Conservation (phyloP, 1,284 basidiomycete species). For the Cystobasidium pallidum region DNA sequence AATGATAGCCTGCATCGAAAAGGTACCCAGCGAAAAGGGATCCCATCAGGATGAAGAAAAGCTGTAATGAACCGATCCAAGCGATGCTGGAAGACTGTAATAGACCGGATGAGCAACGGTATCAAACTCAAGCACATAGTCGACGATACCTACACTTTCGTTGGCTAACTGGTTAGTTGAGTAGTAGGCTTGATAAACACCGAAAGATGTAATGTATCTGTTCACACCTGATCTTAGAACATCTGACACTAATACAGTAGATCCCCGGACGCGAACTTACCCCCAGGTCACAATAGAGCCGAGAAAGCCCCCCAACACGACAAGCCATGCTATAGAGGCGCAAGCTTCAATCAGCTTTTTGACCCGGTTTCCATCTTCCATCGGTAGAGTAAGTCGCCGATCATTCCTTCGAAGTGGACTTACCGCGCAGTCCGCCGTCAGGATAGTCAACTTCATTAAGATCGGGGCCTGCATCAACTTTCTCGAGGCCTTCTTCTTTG, state of each 20-base stretch:
- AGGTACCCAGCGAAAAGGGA: constrained; percentile 31
- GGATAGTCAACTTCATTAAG: constrained; percentile 21
- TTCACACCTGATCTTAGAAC: not conserved
- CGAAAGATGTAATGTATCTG: constrained; percentile 42
- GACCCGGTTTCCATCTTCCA: not conserved
- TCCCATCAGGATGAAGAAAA: constrained; percentile 28
- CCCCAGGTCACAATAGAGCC: constrained; percentile 31
- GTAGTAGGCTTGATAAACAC: constrained; percentile 40
- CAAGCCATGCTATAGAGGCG: constrained; percentile 31
- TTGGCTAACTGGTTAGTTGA: constrained; percentile 25
- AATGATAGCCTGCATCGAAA: constrained; percentile 36
- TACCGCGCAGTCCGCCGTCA: constrained; percentile 38
- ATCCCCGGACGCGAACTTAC: not conserved
- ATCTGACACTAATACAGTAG: not conserved
- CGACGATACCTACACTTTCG: constrained; percentile 10
- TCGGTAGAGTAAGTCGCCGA: not conserved
- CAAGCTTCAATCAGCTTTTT: not conserved
- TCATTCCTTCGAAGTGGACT: not conserved
- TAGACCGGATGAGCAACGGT: not conserved
- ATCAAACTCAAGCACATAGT: not conserved
- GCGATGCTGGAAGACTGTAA: constrained; percentile 35
- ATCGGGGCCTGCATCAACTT: not conserved
- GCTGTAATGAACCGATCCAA: constrained; percentile 38
- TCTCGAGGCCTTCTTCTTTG: constrained; percentile 17
- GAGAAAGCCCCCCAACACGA: constrained; percentile 23